Base-by-base conservation (phyloP, 2,329 filamentous ascomycete genomes). In the Aspergillus ustus region DNA sequence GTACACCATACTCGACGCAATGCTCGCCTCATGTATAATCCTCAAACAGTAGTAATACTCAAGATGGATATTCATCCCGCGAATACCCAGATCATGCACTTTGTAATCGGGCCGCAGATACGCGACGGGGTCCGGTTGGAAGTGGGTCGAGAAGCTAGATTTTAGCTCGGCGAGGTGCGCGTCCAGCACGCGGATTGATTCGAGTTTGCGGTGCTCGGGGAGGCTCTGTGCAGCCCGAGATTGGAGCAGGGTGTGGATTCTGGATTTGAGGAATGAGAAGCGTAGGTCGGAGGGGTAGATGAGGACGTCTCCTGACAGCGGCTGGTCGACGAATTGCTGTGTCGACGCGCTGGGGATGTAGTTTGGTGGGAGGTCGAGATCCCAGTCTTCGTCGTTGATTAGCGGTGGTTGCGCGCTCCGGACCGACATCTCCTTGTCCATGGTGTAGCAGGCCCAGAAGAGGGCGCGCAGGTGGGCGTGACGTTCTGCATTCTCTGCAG, bases 241-340 rank as follows among this genome's bases (percentile, higher is more conserved):
- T 43, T 70, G 70, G 0, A 72, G 60, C 1, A 67, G 54, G 7
- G 48, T 50, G 13, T 69, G 63, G 22, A 72, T 66, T 40, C 63
- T 69, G 7, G 68, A 67, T 60, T 72, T 71, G 7, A 72, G 63
- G 4, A 71, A 3, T 11, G 62, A 55, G 15, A 72, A 60, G 3
- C 69, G 69, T 7, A 72, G 59, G 48, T 71, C 69, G 1, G 70
- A 70, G 1, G 70, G 68, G n/a, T 67, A 70, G 8, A 72, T 64
- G 15, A 70, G 64, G 34, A 66, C 62, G 3, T 67, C 52, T 2
- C 61, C 54, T 1, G 68, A 67, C n/a, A 71, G 50, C 1, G 67
- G 65, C 15, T 64, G 65, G n/a, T 55, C 56, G 22, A 67, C 67
- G 43, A 70, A 69, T 19, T 69, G 68, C 17, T 66, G 59, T 17